Evolutionary conservation across 345 rosid species (phyloP).

Genomic region (Erodium maritimum): DNA sequence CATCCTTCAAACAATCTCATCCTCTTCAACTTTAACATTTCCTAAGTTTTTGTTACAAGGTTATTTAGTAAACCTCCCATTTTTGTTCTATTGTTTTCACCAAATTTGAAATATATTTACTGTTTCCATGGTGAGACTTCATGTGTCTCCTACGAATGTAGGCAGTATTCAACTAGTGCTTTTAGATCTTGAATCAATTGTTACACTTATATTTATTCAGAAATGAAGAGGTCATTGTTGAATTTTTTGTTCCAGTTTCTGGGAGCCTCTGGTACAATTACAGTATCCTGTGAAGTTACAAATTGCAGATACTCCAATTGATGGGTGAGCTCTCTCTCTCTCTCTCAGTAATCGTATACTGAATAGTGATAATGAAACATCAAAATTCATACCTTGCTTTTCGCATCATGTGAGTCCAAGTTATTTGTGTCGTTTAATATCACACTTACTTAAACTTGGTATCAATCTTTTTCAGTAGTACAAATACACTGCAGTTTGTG

Average conservation of each 20-base stretch:
- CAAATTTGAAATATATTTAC: too few species aligned
- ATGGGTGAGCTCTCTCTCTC: constrained; percentile 63
- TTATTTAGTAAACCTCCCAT: too few species aligned
- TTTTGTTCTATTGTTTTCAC: too few species aligned
- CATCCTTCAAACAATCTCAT: not conserved
- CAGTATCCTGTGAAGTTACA: constrained; percentile 41
- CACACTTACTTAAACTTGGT: not conserved
- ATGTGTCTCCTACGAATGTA: too few species aligned
- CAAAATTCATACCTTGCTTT: not conserved
- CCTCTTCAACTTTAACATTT: not conserved
- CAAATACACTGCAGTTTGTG: constrained; percentile 54
- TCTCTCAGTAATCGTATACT: too few species aligned
- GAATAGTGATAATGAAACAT: too few species aligned
- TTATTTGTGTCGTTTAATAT: not conserved
- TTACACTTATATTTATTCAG: not conserved
- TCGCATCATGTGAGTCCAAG: not conserved
- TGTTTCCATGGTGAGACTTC: too few species aligned
- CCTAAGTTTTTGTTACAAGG: not conserved
- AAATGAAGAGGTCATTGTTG: constrained; percentile 3
- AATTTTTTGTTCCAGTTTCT: constrained; percentile 17
- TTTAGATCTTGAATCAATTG: not conserved
- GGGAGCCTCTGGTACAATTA: constrained; percentile 14
- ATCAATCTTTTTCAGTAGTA: constrained; percentile 22
- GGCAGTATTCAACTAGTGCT: too few species aligned
- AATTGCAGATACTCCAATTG: constrained; percentile 40